Conservation (phyloP, 2,329 filamentous ascomycete genomes). For the Colletotrichum endophyticum region DNA sequence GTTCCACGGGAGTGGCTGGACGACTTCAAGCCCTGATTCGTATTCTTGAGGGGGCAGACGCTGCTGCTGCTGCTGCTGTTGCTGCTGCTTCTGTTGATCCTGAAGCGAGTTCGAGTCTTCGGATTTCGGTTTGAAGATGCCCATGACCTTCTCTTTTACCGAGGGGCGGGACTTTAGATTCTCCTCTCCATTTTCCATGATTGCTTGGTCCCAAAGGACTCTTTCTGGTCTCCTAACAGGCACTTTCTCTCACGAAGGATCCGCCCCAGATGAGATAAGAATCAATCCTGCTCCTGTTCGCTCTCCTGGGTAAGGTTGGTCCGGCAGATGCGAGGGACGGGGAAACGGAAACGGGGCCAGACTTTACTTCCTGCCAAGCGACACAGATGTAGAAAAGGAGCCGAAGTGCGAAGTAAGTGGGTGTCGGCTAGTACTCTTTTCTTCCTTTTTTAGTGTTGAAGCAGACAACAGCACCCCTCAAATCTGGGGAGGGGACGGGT, state of each 20-base stretch:
- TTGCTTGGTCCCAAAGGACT: background rate
- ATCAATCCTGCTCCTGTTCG: background rate
- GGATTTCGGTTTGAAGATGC: background rate
- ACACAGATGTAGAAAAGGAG: background rate
- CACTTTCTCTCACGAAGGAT: background rate
- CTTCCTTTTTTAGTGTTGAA: background rate
- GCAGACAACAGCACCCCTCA: background rate
- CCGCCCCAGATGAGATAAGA: background rate
- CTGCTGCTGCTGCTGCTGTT: background rate
- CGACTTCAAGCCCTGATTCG: conserved; percentile 12
- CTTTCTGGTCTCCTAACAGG: background rate
- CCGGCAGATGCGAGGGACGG: background rate
- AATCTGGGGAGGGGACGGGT: background rate
- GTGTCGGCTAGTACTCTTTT: background rate
- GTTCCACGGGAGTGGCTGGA: background rate
- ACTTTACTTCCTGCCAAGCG: background rate
- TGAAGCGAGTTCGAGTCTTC: background rate
- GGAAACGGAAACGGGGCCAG: background rate
- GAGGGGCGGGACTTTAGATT: background rate
- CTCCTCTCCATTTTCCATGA: background rate
- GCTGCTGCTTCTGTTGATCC: background rate
- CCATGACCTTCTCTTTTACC: background rate
- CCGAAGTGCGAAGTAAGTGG: background rate
- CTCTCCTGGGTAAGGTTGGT: background rate
- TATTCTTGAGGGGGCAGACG: background rate